phyloP scores from a whole-genome alignment of 768 basidiomycete genomes.

The Cyclocybe cylindracea region DNA sequence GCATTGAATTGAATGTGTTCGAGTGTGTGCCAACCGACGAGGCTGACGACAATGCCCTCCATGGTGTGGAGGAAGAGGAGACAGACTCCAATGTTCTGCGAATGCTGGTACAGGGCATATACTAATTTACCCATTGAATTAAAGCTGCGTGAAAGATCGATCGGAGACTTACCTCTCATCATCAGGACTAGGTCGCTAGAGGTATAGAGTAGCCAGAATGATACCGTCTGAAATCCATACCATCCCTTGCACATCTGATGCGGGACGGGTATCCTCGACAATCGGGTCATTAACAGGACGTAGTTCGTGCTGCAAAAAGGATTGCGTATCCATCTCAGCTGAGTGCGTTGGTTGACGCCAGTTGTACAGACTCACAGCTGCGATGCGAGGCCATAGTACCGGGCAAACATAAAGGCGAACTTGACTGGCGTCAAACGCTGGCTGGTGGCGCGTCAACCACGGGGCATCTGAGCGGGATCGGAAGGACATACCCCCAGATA shows the following conservation, averaged over 20 bases:
- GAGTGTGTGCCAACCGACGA: neutral
- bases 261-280: neutral
- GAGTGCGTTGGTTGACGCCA: neutral
- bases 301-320: neutral
- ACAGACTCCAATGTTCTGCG: neutral
- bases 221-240: conserved; percentile 1
- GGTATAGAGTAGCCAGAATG: conserved; percentile 4
- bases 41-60: conserved; percentile 2
- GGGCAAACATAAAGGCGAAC: conserved; percentile 5
- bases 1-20: neutral
- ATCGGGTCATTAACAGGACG: neutral
- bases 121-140: neutral
- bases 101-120: conserved; percentile 6
- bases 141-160: neutral
- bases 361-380: conserved; percentile 1
- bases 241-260: conserved; percentile 2
- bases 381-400: conserved; percentile 7
- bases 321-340: neutral
- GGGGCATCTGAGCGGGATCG: neutral
- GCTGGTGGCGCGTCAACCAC: neutral
- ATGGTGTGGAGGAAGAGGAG: neutral
- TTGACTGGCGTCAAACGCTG: conserved; percentile 3
- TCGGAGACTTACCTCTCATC: neutral
- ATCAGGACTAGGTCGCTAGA: conserved; percentile 4
- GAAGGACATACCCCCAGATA: conserved; percentile 10